These are phyloP conservation scores for Leucosporidium scottii DNA, from an alignment of 768 basidiomycete genomes.

Conservation along the genomic window DNA sequence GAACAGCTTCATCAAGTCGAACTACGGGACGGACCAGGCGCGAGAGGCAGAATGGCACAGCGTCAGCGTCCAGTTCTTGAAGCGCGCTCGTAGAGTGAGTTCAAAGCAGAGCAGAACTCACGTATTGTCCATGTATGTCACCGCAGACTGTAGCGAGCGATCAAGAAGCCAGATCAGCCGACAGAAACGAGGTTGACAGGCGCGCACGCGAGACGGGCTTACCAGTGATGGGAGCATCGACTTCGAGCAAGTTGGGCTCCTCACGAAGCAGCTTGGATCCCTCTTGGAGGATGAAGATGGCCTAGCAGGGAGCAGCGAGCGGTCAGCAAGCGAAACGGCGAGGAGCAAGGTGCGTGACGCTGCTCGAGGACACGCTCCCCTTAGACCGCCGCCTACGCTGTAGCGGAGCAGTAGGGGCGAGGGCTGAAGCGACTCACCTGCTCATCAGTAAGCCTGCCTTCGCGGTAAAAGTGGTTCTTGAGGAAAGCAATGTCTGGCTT, in stretches of 20 bases:
- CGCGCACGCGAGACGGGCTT: conserved; percentile 36
- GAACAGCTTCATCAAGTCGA: conserved; percentile 90
- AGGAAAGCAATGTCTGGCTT: conserved; percentile 94
- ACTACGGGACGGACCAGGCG: conserved; percentile 48
- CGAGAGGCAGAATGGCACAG: neutral
- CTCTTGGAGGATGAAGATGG: conserved; percentile 82
- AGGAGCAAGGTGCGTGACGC: neutral
- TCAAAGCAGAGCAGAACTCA: conserved; percentile 40
- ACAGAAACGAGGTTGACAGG: neutral
- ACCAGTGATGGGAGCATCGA: conserved; percentile 98
- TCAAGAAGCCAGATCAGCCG: too few species aligned
- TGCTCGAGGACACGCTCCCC: neutral
- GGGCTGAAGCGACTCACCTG: conserved; percentile 11
- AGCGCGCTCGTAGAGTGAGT: neutral
- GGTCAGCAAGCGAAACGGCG: neutral
- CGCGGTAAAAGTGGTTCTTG: conserved; percentile 98
- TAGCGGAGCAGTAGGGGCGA: neutral
- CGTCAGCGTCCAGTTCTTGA: neutral
- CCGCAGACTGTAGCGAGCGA: conserved; percentile 65
- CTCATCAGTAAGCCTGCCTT: conserved; percentile 85
- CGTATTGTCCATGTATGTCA: conserved; percentile 99
- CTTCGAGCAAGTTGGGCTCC: conserved; percentile 84
- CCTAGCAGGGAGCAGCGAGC: conserved; percentile 49
- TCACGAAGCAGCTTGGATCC: conserved; percentile 71
- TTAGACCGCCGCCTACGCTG: neutral